Conservation (phyloP, 176 grass and related monocot genomes). For the Eragrostis nindensis region DNA sequence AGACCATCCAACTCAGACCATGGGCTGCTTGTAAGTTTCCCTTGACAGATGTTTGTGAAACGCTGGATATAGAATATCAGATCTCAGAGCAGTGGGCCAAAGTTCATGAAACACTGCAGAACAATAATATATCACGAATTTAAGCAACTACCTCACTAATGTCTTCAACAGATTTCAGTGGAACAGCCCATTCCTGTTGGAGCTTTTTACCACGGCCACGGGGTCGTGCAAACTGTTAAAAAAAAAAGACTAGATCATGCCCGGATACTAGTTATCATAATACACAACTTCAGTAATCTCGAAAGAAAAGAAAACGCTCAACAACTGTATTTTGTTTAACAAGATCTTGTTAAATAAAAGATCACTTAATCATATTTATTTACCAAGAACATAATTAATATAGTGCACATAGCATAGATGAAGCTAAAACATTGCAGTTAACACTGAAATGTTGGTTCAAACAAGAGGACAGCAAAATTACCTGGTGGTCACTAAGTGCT, state of each 20-base stretch:
- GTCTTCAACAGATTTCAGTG: slow-evolving; percentile 74
- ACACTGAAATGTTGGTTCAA: not conserved
- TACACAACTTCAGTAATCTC: too few species aligned
- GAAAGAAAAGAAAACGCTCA: too few species aligned
- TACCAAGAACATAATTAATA: slow-evolving; percentile 20
- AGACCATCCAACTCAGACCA: slow-evolving; percentile 91
- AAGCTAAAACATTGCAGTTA: not conserved
- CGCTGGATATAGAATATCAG: slow-evolving; percentile 37
- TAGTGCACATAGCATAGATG: not conserved
- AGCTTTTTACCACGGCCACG: slow-evolving; percentile 68
- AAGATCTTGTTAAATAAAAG: too few species aligned
- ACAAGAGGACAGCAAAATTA: slow-evolving; percentile 3
- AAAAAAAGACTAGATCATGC: slow-evolving; percentile 1
- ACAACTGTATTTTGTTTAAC: slow-evolving; percentile 22
- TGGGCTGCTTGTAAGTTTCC: slow-evolving; percentile 72
- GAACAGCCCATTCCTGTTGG: slow-evolving; percentile 87
- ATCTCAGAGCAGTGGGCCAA: slow-evolving; percentile 6
- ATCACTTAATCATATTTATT: not conserved
- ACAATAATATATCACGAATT: not conserved
- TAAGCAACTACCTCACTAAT: slow-evolving; percentile 67
- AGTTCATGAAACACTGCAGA: too few species aligned
- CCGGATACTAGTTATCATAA: slow-evolving; percentile 22
- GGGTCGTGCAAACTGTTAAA: slow-evolving; percentile 74
- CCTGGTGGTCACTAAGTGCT: slow-evolving; percentile 74
- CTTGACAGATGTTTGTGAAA: slow-evolving; percentile 70